These are phyloP conservation scores for Sphaerostilbella broomeana DNA, from an alignment of 2,329 filamentous ascomycete species.

Conservation along the genomic window DNA sequence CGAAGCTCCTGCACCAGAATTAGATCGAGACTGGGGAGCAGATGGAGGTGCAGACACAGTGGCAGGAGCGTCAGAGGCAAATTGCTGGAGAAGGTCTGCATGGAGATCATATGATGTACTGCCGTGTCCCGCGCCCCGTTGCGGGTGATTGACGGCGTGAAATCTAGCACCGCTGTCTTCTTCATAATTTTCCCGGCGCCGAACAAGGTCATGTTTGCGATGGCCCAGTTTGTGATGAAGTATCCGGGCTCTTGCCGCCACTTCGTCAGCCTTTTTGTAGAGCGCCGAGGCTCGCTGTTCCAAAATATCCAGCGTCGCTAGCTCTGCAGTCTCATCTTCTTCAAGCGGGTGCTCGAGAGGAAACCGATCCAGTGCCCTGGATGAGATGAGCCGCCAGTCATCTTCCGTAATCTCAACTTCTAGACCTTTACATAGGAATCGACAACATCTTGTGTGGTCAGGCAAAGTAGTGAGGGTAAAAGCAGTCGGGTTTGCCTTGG, in stretches of 20 bases:
- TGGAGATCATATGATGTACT: constrained; percentile 41
- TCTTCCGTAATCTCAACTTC: constrained; percentile 82
- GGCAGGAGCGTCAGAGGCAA: constrained; percentile 22
- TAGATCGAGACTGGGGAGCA: constrained; percentile 21
- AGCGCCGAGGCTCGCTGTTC: constrained; percentile 71
- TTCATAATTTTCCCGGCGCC: constrained; percentile 22
- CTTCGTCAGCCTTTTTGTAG: constrained; percentile 75
- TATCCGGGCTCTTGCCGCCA: constrained; percentile 56
- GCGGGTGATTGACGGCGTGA: constrained; percentile 27
- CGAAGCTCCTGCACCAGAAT: constrained; percentile 22
- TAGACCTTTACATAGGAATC: constrained; percentile 74
- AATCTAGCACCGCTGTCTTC: constrained; percentile 31
- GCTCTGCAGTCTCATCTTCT: constrained; percentile 79
- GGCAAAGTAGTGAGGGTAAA: constrained; percentile 65
- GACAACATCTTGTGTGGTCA: constrained; percentile 66
- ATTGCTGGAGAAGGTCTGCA: constrained; percentile 51
- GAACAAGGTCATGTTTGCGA: constrained; percentile 26
- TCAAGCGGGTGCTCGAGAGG: constrained; percentile 74
- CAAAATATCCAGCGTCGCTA: constrained; percentile 76
- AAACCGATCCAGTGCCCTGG: constrained; percentile 70
- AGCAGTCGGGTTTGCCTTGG: constrained; percentile 70
- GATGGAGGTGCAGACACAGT: constrained; percentile 17
- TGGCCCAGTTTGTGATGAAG: constrained; percentile 65
- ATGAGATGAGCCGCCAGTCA: constrained; percentile 78
- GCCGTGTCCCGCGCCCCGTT: constrained; percentile 19